Percentiles rank a stretch among this genome's conserved stretches.
phyloP scores from a whole-genome alignment of 2,329 filamentous ascomycete genomes.

The Paracoccidioides lutzii region DNA sequence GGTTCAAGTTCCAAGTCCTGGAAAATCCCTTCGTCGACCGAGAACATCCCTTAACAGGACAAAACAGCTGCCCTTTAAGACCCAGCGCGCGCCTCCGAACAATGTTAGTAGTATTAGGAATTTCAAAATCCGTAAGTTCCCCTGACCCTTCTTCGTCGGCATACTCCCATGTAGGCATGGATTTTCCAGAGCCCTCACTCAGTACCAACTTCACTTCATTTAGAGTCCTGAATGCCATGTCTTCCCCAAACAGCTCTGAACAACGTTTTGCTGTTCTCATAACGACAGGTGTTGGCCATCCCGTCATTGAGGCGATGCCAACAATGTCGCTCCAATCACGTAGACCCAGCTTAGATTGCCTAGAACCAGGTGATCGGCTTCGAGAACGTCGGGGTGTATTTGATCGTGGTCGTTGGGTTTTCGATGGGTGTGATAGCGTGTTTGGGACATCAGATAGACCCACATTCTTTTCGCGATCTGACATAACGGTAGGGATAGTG shows the following conservation, averaged over 20 bases:
- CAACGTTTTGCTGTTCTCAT: conserved; percentile 62
- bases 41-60: conserved; percentile 19
- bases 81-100: neutral
- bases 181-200: conserved; percentile 12
- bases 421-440: neutral
- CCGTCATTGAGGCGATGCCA: conserved; percentile 61
- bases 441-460: conserved; percentile 3
- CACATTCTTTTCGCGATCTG: neutral
- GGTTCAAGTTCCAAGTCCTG: conserved; percentile 25
- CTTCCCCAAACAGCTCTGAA: conserved; percentile 58
- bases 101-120: neutral
- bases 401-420: neutral
- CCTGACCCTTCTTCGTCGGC: conserved; percentile 23
- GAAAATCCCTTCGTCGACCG: conserved; percentile 23
- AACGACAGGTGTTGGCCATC: conserved; percentile 53
- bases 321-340: conserved; percentile 81
- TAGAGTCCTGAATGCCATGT: conserved; percentile 52
- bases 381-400: neutral
- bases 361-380: conserved; percentile 1
- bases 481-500: neutral
- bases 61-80: conserved; percentile 15
- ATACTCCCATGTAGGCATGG: conserved; percentile 15
- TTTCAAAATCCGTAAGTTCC: conserved; percentile 11
- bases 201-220: conserved; percentile 24
- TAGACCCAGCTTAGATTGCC: conserved; percentile 22